Evolutionary conservation across 1,284 basidiomycete genomes (phyloP).

Genomic region (Tilletia setariae): DNA sequence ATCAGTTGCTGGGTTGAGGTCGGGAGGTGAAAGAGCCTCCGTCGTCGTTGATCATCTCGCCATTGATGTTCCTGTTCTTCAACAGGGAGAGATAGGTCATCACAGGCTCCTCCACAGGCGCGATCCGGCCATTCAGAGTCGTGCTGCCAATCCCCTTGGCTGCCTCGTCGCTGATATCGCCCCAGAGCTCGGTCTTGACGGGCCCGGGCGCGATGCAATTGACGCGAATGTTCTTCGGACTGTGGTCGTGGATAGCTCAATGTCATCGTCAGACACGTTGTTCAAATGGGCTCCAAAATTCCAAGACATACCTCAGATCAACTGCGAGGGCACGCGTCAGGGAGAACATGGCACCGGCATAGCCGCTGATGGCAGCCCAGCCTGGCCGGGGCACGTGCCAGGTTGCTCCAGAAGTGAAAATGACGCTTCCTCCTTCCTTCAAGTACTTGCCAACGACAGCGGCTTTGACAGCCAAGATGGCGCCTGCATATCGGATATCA

Average conservation of each 20-base stretch:
- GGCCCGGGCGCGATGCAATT: conserved; percentile 30
- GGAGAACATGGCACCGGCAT: conserved; percentile 21
- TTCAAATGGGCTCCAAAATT: background rate
- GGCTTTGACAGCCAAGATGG: conserved; percentile 29
- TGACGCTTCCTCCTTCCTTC: conserved; percentile 20
- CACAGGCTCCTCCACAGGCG: conserved; percentile 23
- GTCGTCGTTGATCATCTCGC: conserved; percentile 23
- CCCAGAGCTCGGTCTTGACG: conserved; percentile 32
- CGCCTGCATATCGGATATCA: conserved; percentile 17
- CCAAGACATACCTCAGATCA: conserved; percentile 20
- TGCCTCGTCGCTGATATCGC: conserved; percentile 18
- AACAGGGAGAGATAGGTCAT: conserved; percentile 30
- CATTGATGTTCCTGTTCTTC: conserved; percentile 34
- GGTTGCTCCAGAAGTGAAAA: conserved; percentile 28
- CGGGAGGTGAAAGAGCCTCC: conserved; percentile 15
- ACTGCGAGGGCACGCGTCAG: conserved; percentile 26
- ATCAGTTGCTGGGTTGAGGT: no score
- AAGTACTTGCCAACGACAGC: conserved; percentile 16
- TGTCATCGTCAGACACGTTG: background rate
- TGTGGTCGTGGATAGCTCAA: background rate
- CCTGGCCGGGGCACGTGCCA: conserved; percentile 21
- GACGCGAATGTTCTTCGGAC: conserved; percentile 24
- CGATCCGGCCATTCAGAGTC: conserved; percentile 23
- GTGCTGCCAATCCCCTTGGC: conserved; percentile 5
- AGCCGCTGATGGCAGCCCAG: conserved; percentile 22